Evolutionary conservation across 768 basidiomycete species (phyloP).

Genomic region (Tylopilus sp.): DNA sequence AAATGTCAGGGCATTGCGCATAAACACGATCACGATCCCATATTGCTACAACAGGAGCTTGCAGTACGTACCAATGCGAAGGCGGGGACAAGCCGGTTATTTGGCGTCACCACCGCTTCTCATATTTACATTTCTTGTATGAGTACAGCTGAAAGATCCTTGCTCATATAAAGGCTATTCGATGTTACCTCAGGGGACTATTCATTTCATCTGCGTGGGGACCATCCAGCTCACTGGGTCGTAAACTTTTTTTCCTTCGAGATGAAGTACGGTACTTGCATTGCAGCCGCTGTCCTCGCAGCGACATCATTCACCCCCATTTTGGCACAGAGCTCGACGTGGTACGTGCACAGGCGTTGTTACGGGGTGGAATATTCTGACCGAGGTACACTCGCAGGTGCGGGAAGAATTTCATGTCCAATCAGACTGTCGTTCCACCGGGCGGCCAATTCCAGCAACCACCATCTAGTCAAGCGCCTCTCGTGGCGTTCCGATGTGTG

Average conservation of each 20-base stretch:
- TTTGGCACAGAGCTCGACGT: slow-evolving; percentile 23
- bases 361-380: neutral
- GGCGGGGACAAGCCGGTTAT: neutral
- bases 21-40: neutral
- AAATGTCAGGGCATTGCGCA: neutral
- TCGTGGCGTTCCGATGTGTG: slow-evolving; percentile 45
- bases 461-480: slow-evolving; percentile 30
- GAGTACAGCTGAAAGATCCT: neutral
- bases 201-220: neutral
- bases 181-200: too few relatives aligned
- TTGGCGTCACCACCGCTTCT: neutral
- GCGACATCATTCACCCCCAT: slow-evolving; percentile 4
- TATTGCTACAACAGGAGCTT: neutral
- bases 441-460: slow-evolving; percentile 44
- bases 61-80: too few relatives aligned
- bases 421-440: slow-evolving; percentile 40
- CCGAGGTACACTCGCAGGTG: slow-evolving; percentile 36
- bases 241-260: neutral
- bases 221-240: neutral
- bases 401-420: slow-evolving; percentile 45
- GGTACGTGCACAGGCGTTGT: slow-evolving; percentile 9
- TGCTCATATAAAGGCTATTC: slow-evolving; percentile 7
- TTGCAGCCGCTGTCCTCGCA: slow-evolving; percentile 10
- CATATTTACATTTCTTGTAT: neutral
- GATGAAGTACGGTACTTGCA: slow-evolving; percentile 17